phyloP scores from a whole-genome alignment of 2,329 filamentous ascomycete species.

The Ceratocystis variospora region DNA sequence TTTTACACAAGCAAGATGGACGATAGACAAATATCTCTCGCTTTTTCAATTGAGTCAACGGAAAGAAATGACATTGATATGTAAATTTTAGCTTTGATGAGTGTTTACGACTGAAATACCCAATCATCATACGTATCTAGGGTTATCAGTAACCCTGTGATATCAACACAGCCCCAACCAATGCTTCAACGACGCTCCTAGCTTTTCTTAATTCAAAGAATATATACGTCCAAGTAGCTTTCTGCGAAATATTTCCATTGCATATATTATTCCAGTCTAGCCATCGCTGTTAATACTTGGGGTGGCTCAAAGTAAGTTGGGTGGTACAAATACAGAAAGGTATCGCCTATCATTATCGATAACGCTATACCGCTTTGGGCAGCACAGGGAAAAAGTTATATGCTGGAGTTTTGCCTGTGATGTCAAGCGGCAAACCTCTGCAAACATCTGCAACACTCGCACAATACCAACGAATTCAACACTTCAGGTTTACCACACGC shows the following conservation, averaged over 20 bases:
- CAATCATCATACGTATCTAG: neutral
- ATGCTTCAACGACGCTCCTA: neutral
- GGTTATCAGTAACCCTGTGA: neutral
- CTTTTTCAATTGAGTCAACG: too few relatives aligned
- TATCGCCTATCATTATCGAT: constrained; percentile 14
- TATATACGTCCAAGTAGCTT: too few relatives aligned
- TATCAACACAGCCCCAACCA: neutral
- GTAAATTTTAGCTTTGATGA: too few relatives aligned
- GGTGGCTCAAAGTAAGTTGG: neutral
- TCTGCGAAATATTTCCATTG: too few relatives aligned
- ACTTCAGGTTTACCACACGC: neutral
- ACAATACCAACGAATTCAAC: neutral
- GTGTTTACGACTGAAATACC: too few relatives aligned
- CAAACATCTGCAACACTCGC: neutral
- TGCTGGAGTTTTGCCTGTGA: neutral
- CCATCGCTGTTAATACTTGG: too few relatives aligned
- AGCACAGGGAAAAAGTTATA: constrained; percentile 14
- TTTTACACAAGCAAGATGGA: neutral
- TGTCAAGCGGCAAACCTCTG: constrained; percentile 9
- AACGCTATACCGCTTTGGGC: constrained; percentile 16
- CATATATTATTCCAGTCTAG: too few relatives aligned
- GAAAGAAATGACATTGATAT: too few relatives aligned
- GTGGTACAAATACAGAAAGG: neutral
- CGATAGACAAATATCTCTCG: too few relatives aligned
- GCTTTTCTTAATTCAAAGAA: neutral